Evolutionary conservation across 2,329 filamentous ascomycete genomes (phyloP).

Genomic region (Botryotinia convoluta): DNA sequence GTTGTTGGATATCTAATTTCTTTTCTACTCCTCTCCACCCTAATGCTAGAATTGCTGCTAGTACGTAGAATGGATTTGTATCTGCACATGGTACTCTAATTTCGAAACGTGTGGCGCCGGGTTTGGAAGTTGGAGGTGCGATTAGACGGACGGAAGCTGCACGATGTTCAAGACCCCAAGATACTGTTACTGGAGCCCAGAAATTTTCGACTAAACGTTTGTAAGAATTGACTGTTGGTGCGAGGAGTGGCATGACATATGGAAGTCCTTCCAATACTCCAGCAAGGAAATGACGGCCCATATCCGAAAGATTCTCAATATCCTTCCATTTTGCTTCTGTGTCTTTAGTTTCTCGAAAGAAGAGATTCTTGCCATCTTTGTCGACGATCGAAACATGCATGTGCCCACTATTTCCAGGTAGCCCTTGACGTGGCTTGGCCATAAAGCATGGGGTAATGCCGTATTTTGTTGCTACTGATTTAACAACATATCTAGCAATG

Average conservation of each 20-base stretch:
- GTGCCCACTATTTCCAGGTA: constrained; percentile 93
- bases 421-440: constrained; percentile 88
- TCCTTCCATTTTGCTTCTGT: constrained; percentile 70
- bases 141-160: constrained; percentile 89
- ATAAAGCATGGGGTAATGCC: constrained; percentile 98
- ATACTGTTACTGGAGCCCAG: constrained; percentile 97
- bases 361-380: constrained; percentile 76
- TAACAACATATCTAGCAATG: constrained; percentile 69
- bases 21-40: constrained; percentile 92
- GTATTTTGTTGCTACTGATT: constrained; percentile 80
- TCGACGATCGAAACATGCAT: constrained; percentile 91
- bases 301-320: constrained; percentile 75
- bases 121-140: constrained; percentile 78
- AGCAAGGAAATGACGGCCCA: constrained; percentile 90
- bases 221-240: constrained; percentile 95
- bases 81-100: constrained; percentile 93
- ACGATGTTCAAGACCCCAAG: constrained; percentile 94
- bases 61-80: constrained; percentile 81
- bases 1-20: constrained; percentile 78
- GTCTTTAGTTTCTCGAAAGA: constrained; percentile 71
- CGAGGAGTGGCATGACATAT: constrained; percentile 92
- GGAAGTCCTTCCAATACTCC: constrained; percentile 85
- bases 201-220: constrained; percentile 98
- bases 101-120: constrained; percentile 87
- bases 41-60: constrained; percentile 80